phyloP scores from a whole-genome alignment of 1,284 basidiomycete genomes.

The Coniferiporia sulphurascens region DNA sequence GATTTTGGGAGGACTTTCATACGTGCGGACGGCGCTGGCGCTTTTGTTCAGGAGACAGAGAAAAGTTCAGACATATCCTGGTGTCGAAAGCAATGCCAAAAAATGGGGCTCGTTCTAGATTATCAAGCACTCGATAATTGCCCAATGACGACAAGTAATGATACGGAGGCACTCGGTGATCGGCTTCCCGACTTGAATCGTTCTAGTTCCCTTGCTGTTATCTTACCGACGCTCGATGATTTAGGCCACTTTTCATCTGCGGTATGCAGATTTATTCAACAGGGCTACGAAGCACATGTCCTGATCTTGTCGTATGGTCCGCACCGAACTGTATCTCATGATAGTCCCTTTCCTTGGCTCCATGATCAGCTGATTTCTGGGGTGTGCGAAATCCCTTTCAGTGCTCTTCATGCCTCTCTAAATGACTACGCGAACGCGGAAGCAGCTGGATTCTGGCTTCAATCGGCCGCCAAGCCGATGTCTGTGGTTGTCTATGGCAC shows the following conservation, averaged over 20 bases:
- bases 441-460: conserved; percentile 15
- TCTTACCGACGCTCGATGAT: conserved; percentile 38
- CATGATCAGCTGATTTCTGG: conserved; percentile 13
- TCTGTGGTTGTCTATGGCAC: conserved; percentile 11
- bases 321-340: conserved; percentile 23
- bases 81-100: conserved; percentile 12
- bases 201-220: conserved; percentile 30
- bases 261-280: conserved; percentile 39
- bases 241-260: conserved; percentile 37
- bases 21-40: conserved; percentile 1
- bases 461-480: conserved; percentile 9
- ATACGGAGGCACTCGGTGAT: not conserved
- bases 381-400: conserved; percentile 13
- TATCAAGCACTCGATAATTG: not conserved
- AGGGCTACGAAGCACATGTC: conserved; percentile 33
- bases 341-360: conserved; percentile 19
- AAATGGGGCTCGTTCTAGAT: not conserved
- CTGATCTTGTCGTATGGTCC: conserved; percentile 29
- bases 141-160: not conserved
- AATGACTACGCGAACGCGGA: conserved; percentile 16
- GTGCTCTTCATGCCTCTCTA: conserved; percentile 11
- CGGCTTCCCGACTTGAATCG: not conserved
- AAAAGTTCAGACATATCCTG: not conserved
- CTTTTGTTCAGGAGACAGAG: conserved; percentile 6
- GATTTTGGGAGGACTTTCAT: conserved; percentile 36